A percentile compares a stretch with the other conserved stretches of the same genome.
Evolutionary conservation across 2,329 filamentous ascomycete species (phyloP).

Genomic region (Torrubiella hemipterigena): DNA sequence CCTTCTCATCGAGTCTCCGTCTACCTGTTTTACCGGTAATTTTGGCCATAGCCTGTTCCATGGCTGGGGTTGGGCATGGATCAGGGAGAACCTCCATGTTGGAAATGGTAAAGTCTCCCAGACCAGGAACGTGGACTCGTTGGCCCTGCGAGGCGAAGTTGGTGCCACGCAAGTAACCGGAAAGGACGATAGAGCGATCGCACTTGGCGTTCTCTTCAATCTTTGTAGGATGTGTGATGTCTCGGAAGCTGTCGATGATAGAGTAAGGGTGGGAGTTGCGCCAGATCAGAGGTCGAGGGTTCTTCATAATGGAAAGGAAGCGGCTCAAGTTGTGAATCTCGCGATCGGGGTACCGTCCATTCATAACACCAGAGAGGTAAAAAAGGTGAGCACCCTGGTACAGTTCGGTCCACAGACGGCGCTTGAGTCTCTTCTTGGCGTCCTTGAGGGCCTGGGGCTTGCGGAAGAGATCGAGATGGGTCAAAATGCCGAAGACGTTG

Average conservation of each 20-base stretch:
- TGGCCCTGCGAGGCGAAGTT: constrained; percentile 84
- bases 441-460: constrained; percentile 86
- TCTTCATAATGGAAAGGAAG: constrained; percentile 98
- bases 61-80: constrained; percentile 85
- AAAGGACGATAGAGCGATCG: constrained; percentile 81
- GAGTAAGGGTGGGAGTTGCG: constrained; percentile 92
- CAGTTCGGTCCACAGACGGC: constrained; percentile 90
- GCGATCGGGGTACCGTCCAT: constrained; percentile 90
- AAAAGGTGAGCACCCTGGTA: constrained; percentile 97
- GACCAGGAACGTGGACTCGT: constrained; percentile 79
- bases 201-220: constrained; percentile 83
- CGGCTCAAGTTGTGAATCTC: constrained; percentile 92
- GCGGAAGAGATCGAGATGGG: constrained; percentile 88
- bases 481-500: constrained; percentile 94
- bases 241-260: constrained; percentile 85
- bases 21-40: constrained; percentile 70
- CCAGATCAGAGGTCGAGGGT: constrained; percentile 91
- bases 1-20: constrained; percentile 82
- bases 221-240: constrained; percentile 85
- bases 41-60: constrained; percentile 80
- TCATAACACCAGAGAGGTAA: constrained; percentile 91
- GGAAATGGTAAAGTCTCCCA: constrained; percentile 77
- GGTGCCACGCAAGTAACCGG: constrained; percentile 87
- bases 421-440: constrained; percentile 92
- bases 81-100: constrained; percentile 82